Conservation (phyloP, 2,329 filamentous ascomycete genomes). For the Penicillium sp. region DNA sequence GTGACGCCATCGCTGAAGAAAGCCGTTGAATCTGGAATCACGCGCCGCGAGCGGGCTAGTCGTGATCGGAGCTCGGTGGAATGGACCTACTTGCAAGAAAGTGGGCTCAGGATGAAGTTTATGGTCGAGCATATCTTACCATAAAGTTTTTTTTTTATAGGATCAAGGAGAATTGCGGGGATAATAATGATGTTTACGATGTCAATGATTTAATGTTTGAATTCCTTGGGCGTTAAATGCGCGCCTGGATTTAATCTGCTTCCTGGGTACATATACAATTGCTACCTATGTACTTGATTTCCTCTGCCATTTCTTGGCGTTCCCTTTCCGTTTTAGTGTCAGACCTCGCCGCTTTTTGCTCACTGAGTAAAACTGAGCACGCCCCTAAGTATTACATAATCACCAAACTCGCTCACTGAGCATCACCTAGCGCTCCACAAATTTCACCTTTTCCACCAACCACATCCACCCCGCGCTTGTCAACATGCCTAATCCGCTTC, state of each 20-base stretch:
- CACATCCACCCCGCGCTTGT: not conserved
- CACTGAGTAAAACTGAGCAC: not conserved
- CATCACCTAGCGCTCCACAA: constrained; percentile 7
- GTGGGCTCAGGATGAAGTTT: constrained; percentile 40
- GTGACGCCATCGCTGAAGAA: constrained; percentile 40
- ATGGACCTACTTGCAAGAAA: constrained; percentile 43
- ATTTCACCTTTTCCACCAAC: not conserved
- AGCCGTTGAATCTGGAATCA: constrained; percentile 56
- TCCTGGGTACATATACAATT: not conserved
- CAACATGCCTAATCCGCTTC: constrained; percentile 2
- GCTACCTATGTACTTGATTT: not conserved
- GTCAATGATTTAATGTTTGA: constrained; percentile 5
- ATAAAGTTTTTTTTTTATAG: not conserved
- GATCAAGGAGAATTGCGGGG: not conserved
- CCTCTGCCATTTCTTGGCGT: not conserved
- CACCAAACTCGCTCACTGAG: not conserved
- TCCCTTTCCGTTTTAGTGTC: not conserved
- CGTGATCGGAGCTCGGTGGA: constrained; percentile 37
- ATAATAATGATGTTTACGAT: constrained; percentile 9
- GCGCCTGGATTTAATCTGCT: not conserved
- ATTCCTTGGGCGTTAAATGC: not conserved
- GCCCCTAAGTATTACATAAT: not conserved
- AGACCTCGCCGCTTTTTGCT: not conserved
- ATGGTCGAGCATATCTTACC: constrained; percentile 37
- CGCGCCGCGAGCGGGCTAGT: constrained; percentile 45